Base-by-base conservation (phyloP, 2,329 filamentous ascomycete genomes). In the Plenodomus lindquistii region DNA sequence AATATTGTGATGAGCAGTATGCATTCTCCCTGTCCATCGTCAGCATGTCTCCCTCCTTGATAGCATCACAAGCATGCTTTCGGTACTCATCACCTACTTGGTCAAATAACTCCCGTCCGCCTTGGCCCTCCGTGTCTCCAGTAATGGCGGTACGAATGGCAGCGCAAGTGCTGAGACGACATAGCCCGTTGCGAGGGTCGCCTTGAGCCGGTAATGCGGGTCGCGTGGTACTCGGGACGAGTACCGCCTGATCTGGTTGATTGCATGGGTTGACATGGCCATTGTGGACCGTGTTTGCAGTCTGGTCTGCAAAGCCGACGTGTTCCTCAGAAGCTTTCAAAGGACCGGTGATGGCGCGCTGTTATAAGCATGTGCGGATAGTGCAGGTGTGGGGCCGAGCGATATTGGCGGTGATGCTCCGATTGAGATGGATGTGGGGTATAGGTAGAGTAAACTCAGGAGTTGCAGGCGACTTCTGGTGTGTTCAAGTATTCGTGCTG, bases 131-230 rank as follows among this genome's bases (percentile, higher is more conserved):
- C 69, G 50, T 2, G 65, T 72, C 55, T 73, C 71, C 17, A 74
- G 45, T 22, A 73, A 63, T 19, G 72, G 70, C 18, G 70, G 72
- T 27, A 75, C 67, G 51, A 74, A 74, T 0, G 72, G 72, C 7
- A 75, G 58, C 3, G 71, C 70, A 24, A 74, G 70, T 13, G 70
- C 72, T 3, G 61, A 65, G 5, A 71, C 65, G 1, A 74, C 62
- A 39, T 74, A 75, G 11, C 64, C 63, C 1, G 67, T 73, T 54
- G 70, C 69, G 11, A 72, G 63, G 7, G 59, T 61, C 19, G 66
- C 66, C 49, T 72, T 70, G 43, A 72, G 62, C 4, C 59, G 55
- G 53, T 66, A 70, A 52, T 64, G 67, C 1, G 69, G 69, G 38
- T 73, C 67, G 47, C 65, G 69, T 1, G 67, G 65, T 13, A 67